phyloP scores from a whole-genome alignment of 108 stramenopile species.

The Cyclotella cryptica region DNA sequence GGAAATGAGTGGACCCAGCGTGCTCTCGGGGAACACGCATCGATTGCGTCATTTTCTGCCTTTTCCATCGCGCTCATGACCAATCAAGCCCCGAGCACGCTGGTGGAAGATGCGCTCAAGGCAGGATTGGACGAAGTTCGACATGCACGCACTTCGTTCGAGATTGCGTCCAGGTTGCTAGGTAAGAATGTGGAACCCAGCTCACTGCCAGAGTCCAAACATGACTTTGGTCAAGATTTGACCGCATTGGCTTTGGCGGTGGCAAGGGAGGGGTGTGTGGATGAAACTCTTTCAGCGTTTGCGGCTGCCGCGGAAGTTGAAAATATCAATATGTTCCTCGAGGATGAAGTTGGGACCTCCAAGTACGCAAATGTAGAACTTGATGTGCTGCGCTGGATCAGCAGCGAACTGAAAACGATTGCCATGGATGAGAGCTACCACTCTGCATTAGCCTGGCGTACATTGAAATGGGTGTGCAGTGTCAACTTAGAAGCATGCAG shows the following conservation, averaged over 20 bases:
- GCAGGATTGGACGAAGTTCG: slow-evolving; percentile 71
- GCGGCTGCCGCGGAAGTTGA: slow-evolving; percentile 55
- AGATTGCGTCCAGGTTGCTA: slow-evolving; percentile 55
- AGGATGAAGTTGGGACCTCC: slow-evolving; percentile 6
- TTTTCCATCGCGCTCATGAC: slow-evolving; percentile 74
- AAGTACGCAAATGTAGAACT: slow-evolving; percentile 36
- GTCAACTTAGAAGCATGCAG: slow-evolving; percentile 51
- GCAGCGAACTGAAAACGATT: slow-evolving; percentile 53
- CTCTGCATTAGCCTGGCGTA: slow-evolving; percentile 68
- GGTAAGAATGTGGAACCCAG: slow-evolving; percentile 55
- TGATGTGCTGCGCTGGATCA: slow-evolving; percentile 44
- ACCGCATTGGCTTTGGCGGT: slow-evolving; percentile 58
- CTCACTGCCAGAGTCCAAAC: slow-evolving; percentile 45
- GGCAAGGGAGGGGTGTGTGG: slow-evolving; percentile 66
- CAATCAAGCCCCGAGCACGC: slow-evolving; percentile 60
- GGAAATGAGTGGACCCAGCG: slow-evolving; percentile 62
- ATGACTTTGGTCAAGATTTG: slow-evolving; percentile 53
- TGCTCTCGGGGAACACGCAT: slow-evolving; percentile 68
- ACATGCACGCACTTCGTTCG: slow-evolving; percentile 64
- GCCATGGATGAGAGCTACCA: slow-evolving; percentile 64
- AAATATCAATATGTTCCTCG: slow-evolving; percentile 26
- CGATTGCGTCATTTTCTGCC: slow-evolving; percentile 70
- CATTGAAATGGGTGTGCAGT: slow-evolving; percentile 59
- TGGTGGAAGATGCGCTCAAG: slow-evolving; percentile 60
- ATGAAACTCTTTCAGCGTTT: slow-evolving; percentile 67